Base-by-base conservation (phyloP, 306 rosid genomes). In the Prosopis cineraria region DNA sequence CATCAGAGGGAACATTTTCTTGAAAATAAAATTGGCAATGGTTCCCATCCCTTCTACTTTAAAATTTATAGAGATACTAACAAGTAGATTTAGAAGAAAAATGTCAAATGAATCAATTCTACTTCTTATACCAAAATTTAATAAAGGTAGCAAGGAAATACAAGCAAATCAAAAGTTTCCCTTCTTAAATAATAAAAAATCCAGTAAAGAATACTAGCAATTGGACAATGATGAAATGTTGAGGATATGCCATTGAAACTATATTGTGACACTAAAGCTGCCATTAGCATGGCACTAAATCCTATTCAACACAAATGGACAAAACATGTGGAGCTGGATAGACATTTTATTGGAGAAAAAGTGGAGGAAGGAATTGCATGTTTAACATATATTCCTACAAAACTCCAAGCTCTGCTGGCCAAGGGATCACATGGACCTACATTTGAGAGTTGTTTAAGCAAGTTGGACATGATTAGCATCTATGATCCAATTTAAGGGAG, bases 101-200 rank as follows among this genome's bases (percentile, higher is more conserved):
- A 65, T 37, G 30, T n/a, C 31, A 65, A 48, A 65, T 13, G 3
- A 39, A 66, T 10, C 19, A 10, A 39, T 20, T 5, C 10, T 37
- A 10, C 10, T 66, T 27, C 19, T 22, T 2, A 37, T 20, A 11
- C 44, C 48, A 66, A 37, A 66, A 1, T 37, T 37, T 50, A 43
- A 50, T 4, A 36, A 34, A 34, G 66, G 39, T 16, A 48, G 24
- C 7, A 43, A 63, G 53, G 86, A 63, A 56, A 64, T 37, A 40
- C 63, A 79, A 55, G 73, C 45, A 81, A 47, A 68, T 63, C 50
- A 44, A 45, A 70, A 64, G 81, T 63, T 71, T 64, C 62, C 14
- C 37, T 72, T 80, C 52, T 77, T 69, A 72, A 80, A 36, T 40
- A 30, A 56, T n/a, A 30, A 44, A 50, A 53, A 9, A 19, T 34